phyloP scores from a whole-genome alignment of 768 basidiomycete genomes.

The Sarcodon aspratus region DNA sequence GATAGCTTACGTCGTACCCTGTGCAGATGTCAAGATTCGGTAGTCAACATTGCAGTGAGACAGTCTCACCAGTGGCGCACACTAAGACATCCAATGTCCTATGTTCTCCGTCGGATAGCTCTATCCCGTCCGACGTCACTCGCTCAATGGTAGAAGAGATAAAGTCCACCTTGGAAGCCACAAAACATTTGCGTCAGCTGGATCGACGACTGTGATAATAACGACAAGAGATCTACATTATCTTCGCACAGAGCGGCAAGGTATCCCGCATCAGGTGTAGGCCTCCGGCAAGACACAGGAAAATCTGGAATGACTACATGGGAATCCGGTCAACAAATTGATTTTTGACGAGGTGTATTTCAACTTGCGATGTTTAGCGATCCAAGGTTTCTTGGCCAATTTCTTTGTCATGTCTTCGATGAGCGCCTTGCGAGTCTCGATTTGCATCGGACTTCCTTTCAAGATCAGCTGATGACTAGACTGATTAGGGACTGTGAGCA shows the following conservation, averaged over 20 bases:
- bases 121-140: conserved; percentile 43
- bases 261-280: conserved; percentile 61
- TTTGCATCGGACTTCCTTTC: conserved; percentile 25
- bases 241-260: conserved; percentile 53
- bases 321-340: neutral
- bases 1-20: conserved; percentile 44
- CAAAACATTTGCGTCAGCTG: too few relatives aligned
- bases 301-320: conserved; percentile 36
- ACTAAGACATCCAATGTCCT: conserved; percentile 48
- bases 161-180: conserved; percentile 26
- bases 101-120: conserved; percentile 40
- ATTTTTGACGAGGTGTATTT: neutral
- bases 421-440: conserved; percentile 24
- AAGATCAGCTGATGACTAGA: conserved; percentile 30
- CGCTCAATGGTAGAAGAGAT: conserved; percentile 36
- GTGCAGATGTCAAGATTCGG: neutral
- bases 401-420: conserved; percentile 34
- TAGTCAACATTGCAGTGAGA: neutral
- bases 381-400: conserved; percentile 46
- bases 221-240: conserved; percentile 23
- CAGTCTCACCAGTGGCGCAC: conserved; percentile 42
- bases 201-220: too few relatives aligned
- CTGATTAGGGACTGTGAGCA: conserved; percentile 11
- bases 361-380: conserved; percentile 39
- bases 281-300: conserved; percentile 44